Conservation (phyloP, 2,329 filamentous ascomycete species). For the Furcasterigmium sp. region DNA sequence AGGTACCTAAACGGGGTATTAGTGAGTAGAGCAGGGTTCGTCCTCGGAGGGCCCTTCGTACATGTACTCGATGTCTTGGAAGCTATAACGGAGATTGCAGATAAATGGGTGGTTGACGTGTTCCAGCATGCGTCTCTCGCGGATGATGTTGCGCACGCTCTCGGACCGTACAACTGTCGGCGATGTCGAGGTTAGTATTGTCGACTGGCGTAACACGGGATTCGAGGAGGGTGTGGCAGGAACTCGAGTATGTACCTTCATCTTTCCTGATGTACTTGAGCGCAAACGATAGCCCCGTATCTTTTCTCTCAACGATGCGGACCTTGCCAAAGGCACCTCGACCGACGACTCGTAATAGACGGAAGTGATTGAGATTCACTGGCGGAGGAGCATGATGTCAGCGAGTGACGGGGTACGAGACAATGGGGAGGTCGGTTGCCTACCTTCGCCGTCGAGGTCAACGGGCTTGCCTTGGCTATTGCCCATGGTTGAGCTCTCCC, state of each 20-base stretch:
- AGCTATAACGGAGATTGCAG: slow-evolving; percentile 97
- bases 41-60: slow-evolving; percentile 40
- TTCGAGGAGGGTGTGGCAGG: slow-evolving; percentile 1
- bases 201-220: not conserved
- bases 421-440: slow-evolving; percentile 23
- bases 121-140: slow-evolving; percentile 95
- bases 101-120: slow-evolving; percentile 97
- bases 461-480: slow-evolving; percentile 93
- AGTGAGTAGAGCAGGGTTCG: slow-evolving; percentile 7
- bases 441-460: slow-evolving; percentile 89
- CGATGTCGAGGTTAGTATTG: slow-evolving; percentile 9
- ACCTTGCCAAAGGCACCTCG: slow-evolving; percentile 99
- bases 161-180: slow-evolving; percentile 84
- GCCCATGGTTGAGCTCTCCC: slow-evolving; percentile 66
- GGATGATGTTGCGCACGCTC: slow-evolving; percentile 96
- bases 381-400: slow-evolving; percentile 9
- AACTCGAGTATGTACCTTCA: slow-evolving; percentile 59
- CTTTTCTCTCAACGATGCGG: slow-evolving; percentile 95
- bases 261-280: slow-evolving; percentile 98
- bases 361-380: slow-evolving; percentile 98
- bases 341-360: slow-evolving; percentile 88
- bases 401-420: slow-evolving; percentile 3
- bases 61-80: slow-evolving; percentile 99
- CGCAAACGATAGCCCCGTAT: slow-evolving; percentile 88
- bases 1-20: slow-evolving; percentile 68